phyloP scores from a whole-genome alignment of 2,329 filamentous ascomycete genomes.

The Pseudohalonectria lignicola region DNA sequence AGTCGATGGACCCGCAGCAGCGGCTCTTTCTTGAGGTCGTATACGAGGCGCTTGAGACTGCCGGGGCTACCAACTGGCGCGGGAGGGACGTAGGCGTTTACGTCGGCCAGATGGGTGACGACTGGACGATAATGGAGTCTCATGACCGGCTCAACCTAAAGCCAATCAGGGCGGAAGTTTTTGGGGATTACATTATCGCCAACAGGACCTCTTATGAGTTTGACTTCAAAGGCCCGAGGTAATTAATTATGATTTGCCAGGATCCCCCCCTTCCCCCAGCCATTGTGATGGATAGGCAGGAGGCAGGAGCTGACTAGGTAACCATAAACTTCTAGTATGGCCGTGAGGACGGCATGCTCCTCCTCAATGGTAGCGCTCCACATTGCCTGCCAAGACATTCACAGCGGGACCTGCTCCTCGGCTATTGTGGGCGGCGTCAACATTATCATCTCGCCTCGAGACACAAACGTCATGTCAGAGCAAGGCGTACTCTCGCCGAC shows the following conservation, averaged over 20 bases:
- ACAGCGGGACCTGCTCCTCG: conserved; percentile 12
- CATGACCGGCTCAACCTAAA: background rate
- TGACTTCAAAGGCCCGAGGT: conserved; percentile 20
- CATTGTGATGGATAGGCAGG: no score
- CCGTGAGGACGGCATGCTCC: conserved; percentile 28
- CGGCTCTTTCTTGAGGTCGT: conserved; percentile 5
- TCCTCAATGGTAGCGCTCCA: conserved; percentile 23
- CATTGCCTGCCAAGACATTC: conserved; percentile 21
- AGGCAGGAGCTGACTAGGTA: no score
- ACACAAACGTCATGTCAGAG: conserved; percentile 18
- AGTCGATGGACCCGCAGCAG: conserved; percentile 14
- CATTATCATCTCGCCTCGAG: conserved; percentile 20
- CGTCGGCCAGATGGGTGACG: conserved; percentile 9
- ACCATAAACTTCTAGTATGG: conserved; percentile 16
- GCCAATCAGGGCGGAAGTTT: background rate
- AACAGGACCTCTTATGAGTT: conserved; percentile 22
- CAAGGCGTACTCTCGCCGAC: conserved; percentile 23
- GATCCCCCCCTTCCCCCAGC: no score
- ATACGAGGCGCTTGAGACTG: conserved; percentile 8
- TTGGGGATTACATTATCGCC: conserved; percentile 33
- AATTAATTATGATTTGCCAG: no score
- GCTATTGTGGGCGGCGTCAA: conserved; percentile 25
- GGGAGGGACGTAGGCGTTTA: conserved; percentile 12
- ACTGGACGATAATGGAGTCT: conserved; percentile 7
- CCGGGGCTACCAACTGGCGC: conserved; percentile 4